These are phyloP conservation scores for Murraya koenigii DNA, from an alignment of 345 rosid genomes.

Conservation along the genomic window DNA sequence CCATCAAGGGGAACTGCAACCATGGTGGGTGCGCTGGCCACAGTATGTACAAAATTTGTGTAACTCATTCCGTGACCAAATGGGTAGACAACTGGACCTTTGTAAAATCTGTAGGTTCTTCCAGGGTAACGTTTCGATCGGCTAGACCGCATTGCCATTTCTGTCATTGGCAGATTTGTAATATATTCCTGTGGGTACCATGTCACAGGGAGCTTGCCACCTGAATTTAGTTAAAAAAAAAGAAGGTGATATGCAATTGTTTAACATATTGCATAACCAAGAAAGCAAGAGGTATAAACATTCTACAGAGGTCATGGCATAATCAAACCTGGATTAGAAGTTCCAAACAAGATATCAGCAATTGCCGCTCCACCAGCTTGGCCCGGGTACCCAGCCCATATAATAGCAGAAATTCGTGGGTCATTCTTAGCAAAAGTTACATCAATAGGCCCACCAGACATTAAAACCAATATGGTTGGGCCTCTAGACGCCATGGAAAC, in stretches of 20 bases:
- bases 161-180: conserved; percentile 70
- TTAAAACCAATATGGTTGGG: conserved; percentile 62
- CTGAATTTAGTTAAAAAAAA: conserved; percentile 15
- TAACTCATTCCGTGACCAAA: conserved; percentile 89
- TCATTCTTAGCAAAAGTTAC: conserved; percentile 60
- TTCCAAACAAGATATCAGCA: conserved; percentile 73
- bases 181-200: conserved; percentile 85
- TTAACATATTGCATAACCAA: too few relatives aligned
- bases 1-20: conserved; percentile 48
- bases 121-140: conserved; percentile 63
- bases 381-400: conserved; percentile 99
- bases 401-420: conserved; percentile 45
- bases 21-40: conserved; percentile 54
- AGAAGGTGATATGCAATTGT: too few relatives aligned
- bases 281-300: neutral
- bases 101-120: conserved; percentile 81
- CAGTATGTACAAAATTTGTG: conserved; percentile 54
- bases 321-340: conserved; percentile 58
- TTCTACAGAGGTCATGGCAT: neutral
- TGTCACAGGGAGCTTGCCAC: conserved; percentile 88
- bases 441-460: conserved; percentile 90
- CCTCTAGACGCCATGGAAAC: conserved; percentile 63
- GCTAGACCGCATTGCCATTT: conserved; percentile 76
- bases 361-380: conserved; percentile 89
- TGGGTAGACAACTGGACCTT: conserved; percentile 74